Conservation (phyloP, 768 basidiomycete genomes). For the Phylloporus arenicola region DNA sequence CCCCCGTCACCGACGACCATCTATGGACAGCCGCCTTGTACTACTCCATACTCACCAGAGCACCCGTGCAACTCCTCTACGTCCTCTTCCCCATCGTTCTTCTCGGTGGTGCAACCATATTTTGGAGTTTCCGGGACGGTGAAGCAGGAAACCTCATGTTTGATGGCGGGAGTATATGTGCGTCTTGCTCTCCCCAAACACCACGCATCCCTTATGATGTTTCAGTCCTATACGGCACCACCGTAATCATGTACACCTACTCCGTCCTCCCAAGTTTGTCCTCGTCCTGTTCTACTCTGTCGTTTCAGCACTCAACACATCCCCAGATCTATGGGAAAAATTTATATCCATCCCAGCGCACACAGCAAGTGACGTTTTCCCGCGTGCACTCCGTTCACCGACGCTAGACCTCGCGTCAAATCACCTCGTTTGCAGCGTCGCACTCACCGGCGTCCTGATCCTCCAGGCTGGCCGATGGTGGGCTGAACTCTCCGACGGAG, state of each 20-base stretch:
- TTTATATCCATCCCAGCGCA: slow-evolving; percentile 57
- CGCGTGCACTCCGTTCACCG: slow-evolving; percentile 51
- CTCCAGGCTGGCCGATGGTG: slow-evolving; percentile 82
- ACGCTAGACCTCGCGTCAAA: slow-evolving; percentile 78
- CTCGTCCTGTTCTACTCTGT: not conserved
- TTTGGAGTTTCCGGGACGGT: slow-evolving; percentile 75
- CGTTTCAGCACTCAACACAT: slow-evolving; percentile 2
- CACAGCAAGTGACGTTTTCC: slow-evolving; percentile 53
- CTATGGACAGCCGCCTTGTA: slow-evolving; percentile 80
- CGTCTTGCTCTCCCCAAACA: slow-evolving; percentile 24
- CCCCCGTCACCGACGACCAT: slow-evolving; percentile 78
- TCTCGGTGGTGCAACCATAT: slow-evolving; percentile 60
- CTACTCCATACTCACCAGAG: slow-evolving; percentile 72
- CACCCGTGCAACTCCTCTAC: slow-evolving; percentile 52
- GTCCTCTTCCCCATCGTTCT: slow-evolving; percentile 50
- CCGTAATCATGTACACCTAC: slow-evolving; percentile 66
- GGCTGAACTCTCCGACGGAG: slow-evolving; percentile 70
- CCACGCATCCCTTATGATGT: not conserved
- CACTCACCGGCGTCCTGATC: slow-evolving; percentile 78
- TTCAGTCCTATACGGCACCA: slow-evolving; percentile 69
- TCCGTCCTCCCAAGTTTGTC: slow-evolving; percentile 76
- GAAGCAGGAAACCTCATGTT: slow-evolving; percentile 86
- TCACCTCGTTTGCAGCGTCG: slow-evolving; percentile 82
- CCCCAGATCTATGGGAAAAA: slow-evolving; percentile 50
- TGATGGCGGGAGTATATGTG: slow-evolving; percentile 84